Conservation (phyloP, 345 rosid species). For the Clarkia xantiana region DNA sequence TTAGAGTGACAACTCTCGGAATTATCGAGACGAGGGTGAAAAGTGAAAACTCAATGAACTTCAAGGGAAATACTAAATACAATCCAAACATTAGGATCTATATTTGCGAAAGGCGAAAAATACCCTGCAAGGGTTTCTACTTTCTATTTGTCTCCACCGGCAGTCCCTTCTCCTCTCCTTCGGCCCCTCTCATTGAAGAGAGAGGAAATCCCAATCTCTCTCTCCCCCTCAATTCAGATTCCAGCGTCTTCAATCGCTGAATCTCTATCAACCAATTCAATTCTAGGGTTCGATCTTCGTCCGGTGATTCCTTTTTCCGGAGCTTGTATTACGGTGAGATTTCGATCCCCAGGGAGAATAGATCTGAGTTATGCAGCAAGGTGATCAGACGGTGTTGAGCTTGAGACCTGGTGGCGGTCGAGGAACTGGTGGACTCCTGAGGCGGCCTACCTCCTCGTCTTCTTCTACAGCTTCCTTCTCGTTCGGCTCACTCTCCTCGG, state of each 20-base stretch:
- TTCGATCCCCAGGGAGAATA: constrained; percentile 13
- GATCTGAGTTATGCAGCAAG: constrained; percentile 78
- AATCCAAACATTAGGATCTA: too few species aligned
- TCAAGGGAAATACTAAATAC: too few species aligned
- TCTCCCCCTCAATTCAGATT: background rate
- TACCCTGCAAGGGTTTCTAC: constrained; percentile 8
- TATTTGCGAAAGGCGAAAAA: background rate
- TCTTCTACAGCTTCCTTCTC: constrained; percentile 25
- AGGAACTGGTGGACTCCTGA: constrained; percentile 69
- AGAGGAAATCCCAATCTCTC: constrained; percentile 19
- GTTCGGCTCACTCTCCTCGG: constrained; percentile 47
- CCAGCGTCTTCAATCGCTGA: constrained; percentile 25
- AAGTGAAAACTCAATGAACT: too few species aligned
- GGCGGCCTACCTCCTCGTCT: constrained; percentile 24
- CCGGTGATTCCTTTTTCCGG: background rate
- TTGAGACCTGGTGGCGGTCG: constrained; percentile 99
- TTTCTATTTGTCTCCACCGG: constrained; percentile 3
- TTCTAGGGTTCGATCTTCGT: constrained; percentile 1
- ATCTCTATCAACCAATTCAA: constrained; percentile 6
- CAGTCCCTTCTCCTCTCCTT: constrained; percentile 18
- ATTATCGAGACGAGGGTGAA: too few species aligned
- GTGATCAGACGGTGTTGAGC: constrained; percentile 85
- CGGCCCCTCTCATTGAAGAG: constrained; percentile 38
- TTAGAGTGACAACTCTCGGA: too few species aligned
- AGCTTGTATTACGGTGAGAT: constrained; percentile 3